Conservation (phyloP, 768 basidiomycete genomes). For the Boletus pseudopeckii region DNA sequence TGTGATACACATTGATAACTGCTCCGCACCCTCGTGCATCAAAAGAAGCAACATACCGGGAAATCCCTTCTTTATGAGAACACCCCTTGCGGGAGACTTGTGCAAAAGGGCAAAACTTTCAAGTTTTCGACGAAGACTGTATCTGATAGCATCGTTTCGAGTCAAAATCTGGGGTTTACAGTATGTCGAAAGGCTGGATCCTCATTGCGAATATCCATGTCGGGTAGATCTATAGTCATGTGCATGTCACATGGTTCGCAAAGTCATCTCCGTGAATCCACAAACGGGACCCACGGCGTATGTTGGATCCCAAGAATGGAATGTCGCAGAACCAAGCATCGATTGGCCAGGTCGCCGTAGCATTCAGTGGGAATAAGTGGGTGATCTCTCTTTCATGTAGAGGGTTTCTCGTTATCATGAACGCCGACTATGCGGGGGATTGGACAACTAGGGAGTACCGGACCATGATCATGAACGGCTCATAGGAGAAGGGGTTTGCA, state of each 20-base stretch:
- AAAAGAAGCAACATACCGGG: slow-evolving; percentile 26
- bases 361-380: slow-evolving; percentile 21
- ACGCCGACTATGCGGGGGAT: slow-evolving; percentile 16
- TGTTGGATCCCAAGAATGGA: background rate
- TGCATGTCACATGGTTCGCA: slow-evolving; percentile 1
- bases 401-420: slow-evolving; percentile 11
- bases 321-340: background rate
- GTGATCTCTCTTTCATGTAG: slow-evolving; percentile 14
- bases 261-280: slow-evolving; percentile 27
- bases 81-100: background rate
- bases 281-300: background rate
- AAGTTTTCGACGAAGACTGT: background rate
- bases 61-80: slow-evolving; percentile 23
- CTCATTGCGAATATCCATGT: background rate
- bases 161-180: background rate
- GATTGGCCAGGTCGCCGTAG: slow-evolving; percentile 4
- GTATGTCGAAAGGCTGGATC: background rate
- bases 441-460: background rate
- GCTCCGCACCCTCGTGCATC: slow-evolving; percentile 18
- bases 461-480: background rate
- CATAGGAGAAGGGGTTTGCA: background rate
- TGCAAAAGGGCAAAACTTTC: background rate
- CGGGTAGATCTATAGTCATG: slow-evolving; percentile 1
- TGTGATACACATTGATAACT: slow-evolving; percentile 13
- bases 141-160: background rate